Conservation (phyloP, 305 asterid species). For the Fraxinus floribunda region DNA sequence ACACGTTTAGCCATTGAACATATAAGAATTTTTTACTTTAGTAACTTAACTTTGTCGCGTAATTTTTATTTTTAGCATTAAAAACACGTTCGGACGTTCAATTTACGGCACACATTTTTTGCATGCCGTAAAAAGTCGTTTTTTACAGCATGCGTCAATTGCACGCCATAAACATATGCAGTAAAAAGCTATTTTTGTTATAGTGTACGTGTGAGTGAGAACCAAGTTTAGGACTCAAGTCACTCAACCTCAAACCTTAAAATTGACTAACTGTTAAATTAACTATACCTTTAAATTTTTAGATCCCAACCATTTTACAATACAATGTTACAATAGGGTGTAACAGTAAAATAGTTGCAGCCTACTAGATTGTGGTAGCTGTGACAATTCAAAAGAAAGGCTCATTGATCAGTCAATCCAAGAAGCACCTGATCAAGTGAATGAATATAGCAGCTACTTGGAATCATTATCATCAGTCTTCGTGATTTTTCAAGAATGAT, state of each 20-base stretch:
- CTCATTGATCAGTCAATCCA: slow-evolving; percentile 1
- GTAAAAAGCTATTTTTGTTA: no score
- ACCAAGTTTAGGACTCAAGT: no score
- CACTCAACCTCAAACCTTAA: no score
- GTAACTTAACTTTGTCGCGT: neutral
- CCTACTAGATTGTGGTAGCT: neutral
- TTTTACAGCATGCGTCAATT: no score
- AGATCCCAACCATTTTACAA: neutral
- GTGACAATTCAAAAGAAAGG: neutral
- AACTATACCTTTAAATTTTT: neutral
- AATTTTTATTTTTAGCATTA: neutral
- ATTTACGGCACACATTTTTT: neutral
- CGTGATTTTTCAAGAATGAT: neutral
- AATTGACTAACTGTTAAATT: neutral
- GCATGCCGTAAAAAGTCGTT: no score
- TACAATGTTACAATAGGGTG: neutral
- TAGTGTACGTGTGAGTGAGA: no score
- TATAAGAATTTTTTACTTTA: neutral
- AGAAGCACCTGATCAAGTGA: neutral
- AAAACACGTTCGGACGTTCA: neutral
- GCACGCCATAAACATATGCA: no score
- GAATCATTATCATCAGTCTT: neutral
- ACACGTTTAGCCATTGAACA: neutral
- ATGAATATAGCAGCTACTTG: neutral
- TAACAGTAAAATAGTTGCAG: neutral